These are phyloP conservation scores for Vinca minor DNA, from an alignment of 257 asterid species.

Conservation along the genomic window DNA sequence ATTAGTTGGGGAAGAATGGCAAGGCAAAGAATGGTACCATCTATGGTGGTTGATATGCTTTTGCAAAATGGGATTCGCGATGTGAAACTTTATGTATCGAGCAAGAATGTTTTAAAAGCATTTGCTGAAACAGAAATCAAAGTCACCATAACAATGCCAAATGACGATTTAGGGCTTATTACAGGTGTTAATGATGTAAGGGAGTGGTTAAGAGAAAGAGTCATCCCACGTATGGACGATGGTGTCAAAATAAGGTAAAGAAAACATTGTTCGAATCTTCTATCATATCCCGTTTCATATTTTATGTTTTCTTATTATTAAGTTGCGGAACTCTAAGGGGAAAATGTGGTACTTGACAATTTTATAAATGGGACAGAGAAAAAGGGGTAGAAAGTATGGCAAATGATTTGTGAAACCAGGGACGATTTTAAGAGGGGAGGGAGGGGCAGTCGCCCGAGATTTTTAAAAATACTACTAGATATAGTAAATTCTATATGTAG, in stretches of 20 bases:
- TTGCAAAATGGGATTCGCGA: constrained; percentile 6
- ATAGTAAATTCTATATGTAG: no score
- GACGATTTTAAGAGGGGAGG: no score
- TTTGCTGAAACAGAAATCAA: neutral
- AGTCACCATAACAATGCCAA: constrained; percentile 3
- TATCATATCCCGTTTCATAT: no score
- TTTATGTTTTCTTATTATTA: no score
- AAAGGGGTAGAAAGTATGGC: no score
- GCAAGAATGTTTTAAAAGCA: constrained; percentile 12
- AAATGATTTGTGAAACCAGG: no score
- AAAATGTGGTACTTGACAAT: no score
- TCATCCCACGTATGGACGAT: neutral
- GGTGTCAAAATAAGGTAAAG: constrained; percentile 1
- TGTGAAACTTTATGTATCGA: constrained; percentile 8
- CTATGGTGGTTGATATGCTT: neutral
- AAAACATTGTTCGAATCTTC: no score
- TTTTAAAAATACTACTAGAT: no score
- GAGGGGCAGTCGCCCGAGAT: no score
- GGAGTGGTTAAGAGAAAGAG: neutral
- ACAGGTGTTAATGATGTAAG: neutral
- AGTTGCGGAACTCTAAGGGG: no score
- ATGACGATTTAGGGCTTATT: neutral
- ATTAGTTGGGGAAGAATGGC: neutral
- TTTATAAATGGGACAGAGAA: no score
- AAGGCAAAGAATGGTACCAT: neutral